Conservation (phyloP, 2,329 filamentous ascomycete genomes). For the Verticillium alfalfae region DNA sequence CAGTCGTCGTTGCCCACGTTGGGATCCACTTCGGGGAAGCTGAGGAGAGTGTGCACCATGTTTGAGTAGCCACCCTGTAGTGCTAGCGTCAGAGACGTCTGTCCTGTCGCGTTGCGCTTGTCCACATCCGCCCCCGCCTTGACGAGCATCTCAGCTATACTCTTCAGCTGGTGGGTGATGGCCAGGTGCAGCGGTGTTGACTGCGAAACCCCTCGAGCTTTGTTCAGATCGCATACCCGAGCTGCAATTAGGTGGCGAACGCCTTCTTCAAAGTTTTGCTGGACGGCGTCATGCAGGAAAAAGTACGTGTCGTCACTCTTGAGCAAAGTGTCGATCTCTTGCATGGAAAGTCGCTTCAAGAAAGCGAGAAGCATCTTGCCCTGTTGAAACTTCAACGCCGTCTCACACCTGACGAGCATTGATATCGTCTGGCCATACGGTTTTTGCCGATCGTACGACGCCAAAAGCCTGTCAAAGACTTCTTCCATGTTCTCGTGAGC, state of each 20-base stretch:
- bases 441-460: not conserved
- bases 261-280: not conserved
- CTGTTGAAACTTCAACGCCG: not conserved
- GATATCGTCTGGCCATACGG: not conserved
- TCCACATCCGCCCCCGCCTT: not conserved
- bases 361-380: not conserved
- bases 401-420: not conserved
- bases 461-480: not conserved
- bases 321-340: not conserved
- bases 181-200: not conserved
- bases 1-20: not conserved
- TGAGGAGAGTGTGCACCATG: not conserved
- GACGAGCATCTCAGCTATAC: not conserved
- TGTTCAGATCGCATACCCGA: not conserved
- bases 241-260: not conserved
- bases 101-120: not conserved
- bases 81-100: not conserved
- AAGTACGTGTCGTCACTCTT: not conserved
- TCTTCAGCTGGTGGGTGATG: not conserved
- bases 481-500: not conserved
- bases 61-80: not conserved
- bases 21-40: not conserved
- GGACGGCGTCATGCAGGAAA: not conserved
- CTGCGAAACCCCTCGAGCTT: not conserved
- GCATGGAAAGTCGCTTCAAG: not conserved